Conservation (phyloP, 108 stramenopile species). For the Skeletonema menzelii region DNA sequence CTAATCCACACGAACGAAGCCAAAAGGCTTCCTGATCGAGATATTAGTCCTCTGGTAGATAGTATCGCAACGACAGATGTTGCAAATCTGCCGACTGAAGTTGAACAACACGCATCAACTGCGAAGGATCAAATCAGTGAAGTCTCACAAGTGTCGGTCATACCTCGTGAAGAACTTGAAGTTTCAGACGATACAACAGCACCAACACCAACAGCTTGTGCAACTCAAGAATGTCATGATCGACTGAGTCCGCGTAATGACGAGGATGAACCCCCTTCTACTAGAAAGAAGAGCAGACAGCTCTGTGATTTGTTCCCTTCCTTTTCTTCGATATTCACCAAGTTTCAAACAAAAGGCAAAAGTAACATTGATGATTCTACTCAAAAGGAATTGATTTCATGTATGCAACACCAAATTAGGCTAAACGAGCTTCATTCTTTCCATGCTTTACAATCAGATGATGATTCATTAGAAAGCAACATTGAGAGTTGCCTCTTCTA, state of each 20-base stretch:
- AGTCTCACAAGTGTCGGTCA: background rate
- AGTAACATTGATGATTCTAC: background rate
- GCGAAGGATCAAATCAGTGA: background rate
- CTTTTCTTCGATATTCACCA: constrained; percentile 27
- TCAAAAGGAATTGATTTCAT: constrained; percentile 28
- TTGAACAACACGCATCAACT: background rate
- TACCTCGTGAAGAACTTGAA: background rate
- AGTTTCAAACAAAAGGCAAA: background rate
- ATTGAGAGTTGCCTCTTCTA: constrained; percentile 18
- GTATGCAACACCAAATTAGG: constrained; percentile 27
- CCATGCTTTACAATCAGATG: background rate
- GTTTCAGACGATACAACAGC: background rate
- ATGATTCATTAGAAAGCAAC: background rate
- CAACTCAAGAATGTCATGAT: background rate
- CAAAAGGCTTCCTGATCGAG: background rate
- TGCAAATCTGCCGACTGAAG: background rate
- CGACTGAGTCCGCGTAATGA: background rate
- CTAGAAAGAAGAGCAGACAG: background rate
- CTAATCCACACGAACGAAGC: background rate
- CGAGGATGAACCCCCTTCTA: background rate
- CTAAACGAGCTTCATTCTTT: background rate
- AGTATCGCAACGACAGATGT: background rate
- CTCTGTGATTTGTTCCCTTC: constrained; percentile 13
- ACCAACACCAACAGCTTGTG: background rate
- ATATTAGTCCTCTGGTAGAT: background rate